phyloP scores from a whole-genome alignment of 331 rosid genomes.

The Spiraea crenata region DNA sequence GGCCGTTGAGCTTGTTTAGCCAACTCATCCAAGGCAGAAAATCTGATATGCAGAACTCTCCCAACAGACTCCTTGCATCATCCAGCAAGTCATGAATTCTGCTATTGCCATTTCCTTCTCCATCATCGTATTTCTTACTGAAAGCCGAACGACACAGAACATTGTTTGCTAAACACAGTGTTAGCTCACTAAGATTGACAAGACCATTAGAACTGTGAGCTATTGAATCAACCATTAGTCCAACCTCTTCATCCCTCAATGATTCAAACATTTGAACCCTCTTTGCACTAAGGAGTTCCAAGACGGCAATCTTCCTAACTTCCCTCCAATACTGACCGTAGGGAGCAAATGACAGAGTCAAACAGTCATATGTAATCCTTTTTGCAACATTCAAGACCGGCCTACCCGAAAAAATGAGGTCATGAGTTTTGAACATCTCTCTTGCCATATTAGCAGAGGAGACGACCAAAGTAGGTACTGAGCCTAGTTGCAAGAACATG shows the following conservation, averaged over 20 bases:
- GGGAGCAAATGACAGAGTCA: slow-evolving; percentile 30
- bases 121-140: slow-evolving; percentile 22
- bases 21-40: slow-evolving; percentile 37
- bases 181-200: slow-evolving; percentile 32
- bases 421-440: slow-evolving; percentile 44
- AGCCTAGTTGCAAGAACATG: slow-evolving; percentile 48
- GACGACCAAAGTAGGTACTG: slow-evolving; percentile 32
- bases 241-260: slow-evolving; percentile 40
- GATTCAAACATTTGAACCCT: slow-evolving; percentile 31
- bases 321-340: slow-evolving; percentile 52
- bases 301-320: slow-evolving; percentile 30
- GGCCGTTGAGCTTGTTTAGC: slow-evolving; percentile 41
- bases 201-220: neutral
- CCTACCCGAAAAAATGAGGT: slow-evolving; percentile 32
- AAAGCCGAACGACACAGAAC: slow-evolving; percentile 37
- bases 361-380: slow-evolving; percentile 24
- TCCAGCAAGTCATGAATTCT: slow-evolving; percentile 21
- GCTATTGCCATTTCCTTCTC: neutral
- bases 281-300: slow-evolving; percentile 33
- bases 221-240: slow-evolving; percentile 21
- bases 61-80: slow-evolving; percentile 31
- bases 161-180: slow-evolving; percentile 23
- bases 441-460: slow-evolving; percentile 35
- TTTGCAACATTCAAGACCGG: slow-evolving; percentile 32
- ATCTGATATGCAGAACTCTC: slow-evolving; percentile 26